These are phyloP conservation scores for Penicillium brasilianum DNA, from an alignment of 2,329 filamentous ascomycete genomes.

Conservation along the genomic window DNA sequence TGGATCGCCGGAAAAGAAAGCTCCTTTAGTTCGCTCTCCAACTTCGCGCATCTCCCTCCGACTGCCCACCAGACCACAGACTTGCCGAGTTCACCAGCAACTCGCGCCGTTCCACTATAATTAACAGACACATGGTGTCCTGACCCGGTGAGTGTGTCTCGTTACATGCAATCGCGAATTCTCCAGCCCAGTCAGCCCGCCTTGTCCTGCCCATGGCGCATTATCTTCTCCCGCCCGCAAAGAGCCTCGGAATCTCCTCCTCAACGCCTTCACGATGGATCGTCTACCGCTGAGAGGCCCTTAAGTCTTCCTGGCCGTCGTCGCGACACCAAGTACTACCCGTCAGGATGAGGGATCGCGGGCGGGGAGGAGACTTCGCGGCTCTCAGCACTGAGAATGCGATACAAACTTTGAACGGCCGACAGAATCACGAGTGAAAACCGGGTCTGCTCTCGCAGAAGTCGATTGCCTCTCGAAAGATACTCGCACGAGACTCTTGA, in stretches of 20 bases:
- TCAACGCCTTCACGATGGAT: slow-evolving; percentile 10
- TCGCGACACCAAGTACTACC: not conserved
- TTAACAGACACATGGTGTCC: slow-evolving; percentile 3
- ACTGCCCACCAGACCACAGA: slow-evolving; percentile 22
- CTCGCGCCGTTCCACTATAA: slow-evolving; percentile 10
- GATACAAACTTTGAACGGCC: slow-evolving; percentile 19
- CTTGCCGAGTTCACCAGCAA: slow-evolving; percentile 21
- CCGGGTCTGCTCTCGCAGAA: not conserved
- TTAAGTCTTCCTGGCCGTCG: not conserved
- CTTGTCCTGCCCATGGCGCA: slow-evolving; percentile 25
- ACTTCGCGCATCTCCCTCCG: slow-evolving; percentile 31
- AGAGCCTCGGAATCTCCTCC: slow-evolving; percentile 16
- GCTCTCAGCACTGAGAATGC: slow-evolving; percentile 22
- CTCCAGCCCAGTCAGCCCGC: slow-evolving; percentile 21
- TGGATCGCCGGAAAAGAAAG: slow-evolving; percentile 37
- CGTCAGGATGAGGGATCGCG: not conserved
- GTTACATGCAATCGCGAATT: slow-evolving; percentile 22
- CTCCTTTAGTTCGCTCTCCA: slow-evolving; percentile 33
- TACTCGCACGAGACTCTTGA: not conserved
- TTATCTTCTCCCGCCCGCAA: slow-evolving; percentile 21
- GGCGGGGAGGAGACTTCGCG: slow-evolving; percentile 15
- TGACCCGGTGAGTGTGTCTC: slow-evolving; percentile 26
- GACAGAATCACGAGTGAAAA: not conserved
- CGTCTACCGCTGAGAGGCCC: not conserved
- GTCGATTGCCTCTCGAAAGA: not conserved